A percentile compares a stretch with the other conserved stretches of the same genome.
Conservation (phyloP, 2,329 filamentous ascomycete genomes). For the Cylindrodendrum hubeiense region DNA sequence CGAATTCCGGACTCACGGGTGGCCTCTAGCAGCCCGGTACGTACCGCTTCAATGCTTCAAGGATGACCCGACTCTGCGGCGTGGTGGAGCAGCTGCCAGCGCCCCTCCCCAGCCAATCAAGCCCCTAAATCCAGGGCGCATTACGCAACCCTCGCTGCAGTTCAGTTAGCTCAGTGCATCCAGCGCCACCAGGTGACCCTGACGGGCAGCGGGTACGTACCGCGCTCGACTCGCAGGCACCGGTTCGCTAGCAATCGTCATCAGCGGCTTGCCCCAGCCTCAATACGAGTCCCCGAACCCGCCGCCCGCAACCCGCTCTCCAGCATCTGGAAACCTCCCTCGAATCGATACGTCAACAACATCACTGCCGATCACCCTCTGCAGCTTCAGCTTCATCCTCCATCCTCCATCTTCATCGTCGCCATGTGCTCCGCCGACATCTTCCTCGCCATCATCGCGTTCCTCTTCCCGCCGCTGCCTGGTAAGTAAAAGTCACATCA, state of each 20-base stretch:
- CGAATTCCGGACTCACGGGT: background rate
- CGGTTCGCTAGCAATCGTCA: constrained; percentile 33
- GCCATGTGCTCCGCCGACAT: constrained; percentile 71
- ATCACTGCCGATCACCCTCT: background rate
- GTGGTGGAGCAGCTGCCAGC: constrained; percentile 16
- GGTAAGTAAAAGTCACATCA: constrained; percentile 58
- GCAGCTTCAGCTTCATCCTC: background rate
- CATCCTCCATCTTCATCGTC: constrained; percentile 1
- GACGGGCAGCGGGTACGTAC: constrained; percentile 1
- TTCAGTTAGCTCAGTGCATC: background rate
- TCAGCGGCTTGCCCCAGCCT: constrained; percentile 33
- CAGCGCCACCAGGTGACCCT: constrained; percentile 19
- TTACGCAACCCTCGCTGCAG: constrained; percentile 26
- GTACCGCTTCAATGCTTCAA: constrained; percentile 10
- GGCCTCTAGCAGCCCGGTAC: constrained; percentile 24
- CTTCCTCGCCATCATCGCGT: constrained; percentile 73
- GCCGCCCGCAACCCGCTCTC: constrained; percentile 26
- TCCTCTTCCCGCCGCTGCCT: constrained; percentile 74
- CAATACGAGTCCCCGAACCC: constrained; percentile 19
- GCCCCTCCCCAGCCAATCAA: constrained; percentile 4
- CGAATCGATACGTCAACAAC: constrained; percentile 19
- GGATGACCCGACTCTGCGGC: constrained; percentile 34
- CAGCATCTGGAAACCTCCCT: constrained; percentile 18
- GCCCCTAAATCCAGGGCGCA: background rate
- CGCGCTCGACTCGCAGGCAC: background rate